phyloP scores from a whole-genome alignment of 148 eudicot species.

The Rhododendron vialii region DNA sequence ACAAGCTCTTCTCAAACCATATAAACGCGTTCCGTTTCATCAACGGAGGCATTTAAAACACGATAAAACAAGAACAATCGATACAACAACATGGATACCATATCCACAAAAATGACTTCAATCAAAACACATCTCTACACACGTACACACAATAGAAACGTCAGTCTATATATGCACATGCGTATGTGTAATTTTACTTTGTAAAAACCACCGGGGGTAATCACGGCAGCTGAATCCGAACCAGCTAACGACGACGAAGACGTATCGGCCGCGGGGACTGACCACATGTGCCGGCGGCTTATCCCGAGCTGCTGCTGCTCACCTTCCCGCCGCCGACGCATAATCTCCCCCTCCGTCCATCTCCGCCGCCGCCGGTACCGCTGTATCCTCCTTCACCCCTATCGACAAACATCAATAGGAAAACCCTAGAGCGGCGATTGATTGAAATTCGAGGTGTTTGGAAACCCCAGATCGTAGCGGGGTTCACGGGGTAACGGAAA shows the following conservation, averaged over 20 bases:
- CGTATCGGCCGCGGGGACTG: slow-evolving; percentile 19
- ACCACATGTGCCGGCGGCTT: slow-evolving; percentile 32
- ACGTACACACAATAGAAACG: background rate
- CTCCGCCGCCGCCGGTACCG: background rate
- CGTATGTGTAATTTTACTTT: slow-evolving; percentile 12
- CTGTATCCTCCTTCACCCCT: background rate
- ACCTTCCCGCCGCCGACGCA: slow-evolving; percentile 10
- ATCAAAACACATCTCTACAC: background rate
- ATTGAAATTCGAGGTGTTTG: background rate
- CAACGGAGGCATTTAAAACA: background rate
- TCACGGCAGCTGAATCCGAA: slow-evolving; percentile 1
- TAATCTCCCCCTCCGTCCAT: slow-evolving; percentile 17
- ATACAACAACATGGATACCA: background rate
- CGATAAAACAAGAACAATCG: background rate
- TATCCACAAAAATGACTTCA: background rate
- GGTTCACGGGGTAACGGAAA: slow-evolving; percentile 1
- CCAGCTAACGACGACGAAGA: slow-evolving; percentile 16
- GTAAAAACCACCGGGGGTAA: slow-evolving; percentile 14
- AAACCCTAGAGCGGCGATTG: background rate
- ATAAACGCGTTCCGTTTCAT: background rate
- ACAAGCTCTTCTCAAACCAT: background rate
- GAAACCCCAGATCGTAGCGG: slow-evolving; percentile 17
- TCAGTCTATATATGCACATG: background rate
- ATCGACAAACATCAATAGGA: slow-evolving; percentile 17
- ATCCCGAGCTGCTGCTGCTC: slow-evolving; percentile 10